Evolutionary conservation across 2,329 filamentous ascomycete species (phyloP), one percentile per base, ranked within the genome.

Genomic region (Gliomastix tumulicola): DNA sequence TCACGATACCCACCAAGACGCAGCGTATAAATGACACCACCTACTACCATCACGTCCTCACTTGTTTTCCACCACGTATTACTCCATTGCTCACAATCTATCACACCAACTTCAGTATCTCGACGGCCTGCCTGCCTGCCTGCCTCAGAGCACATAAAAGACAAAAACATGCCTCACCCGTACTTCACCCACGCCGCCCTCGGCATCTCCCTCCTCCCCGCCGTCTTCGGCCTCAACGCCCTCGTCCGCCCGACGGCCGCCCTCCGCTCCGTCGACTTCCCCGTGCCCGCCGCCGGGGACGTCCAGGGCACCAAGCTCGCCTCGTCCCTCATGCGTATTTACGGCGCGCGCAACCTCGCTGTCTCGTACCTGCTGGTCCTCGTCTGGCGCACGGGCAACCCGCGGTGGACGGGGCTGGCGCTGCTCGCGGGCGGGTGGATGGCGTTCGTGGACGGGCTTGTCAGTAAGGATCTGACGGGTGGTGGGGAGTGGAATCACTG

Each of bases 351-450:
- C 0, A 49, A 49, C 21, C 19, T 49, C 6, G 41, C 36, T 4
- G 23, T 50, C n/a, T 37, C 41, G 30, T 50, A 44, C n/a, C 40
- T 44, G 5, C 22, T 49, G 10, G 25, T 35, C 7, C 37, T 41
- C 13, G 43, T 46, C 5, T 48, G 44, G 32, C 32, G 36, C 5
- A 39, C 19, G 1, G 46, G 44, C 2, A 34, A 45, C 18, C 38
- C 32, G 8, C 46, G 21, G 22, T 33, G 44, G 0, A 34, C 42
- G 15, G 48, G 32, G 0, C 11, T 36, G n/a, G 35, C 25, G 13
- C 25, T 28, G 13, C 3, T 28, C 25, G 25, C 25, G 13, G n/a
- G 25, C 25, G 13, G n/a, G 13, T 28, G 25, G 25, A n/a, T 28
- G 3, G 25, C 25, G 2, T 7, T 13, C 25, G 7, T 13, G 10